phyloP scores from a whole-genome alignment of 768 basidiomycete species.

The Galerina marginata region DNA sequence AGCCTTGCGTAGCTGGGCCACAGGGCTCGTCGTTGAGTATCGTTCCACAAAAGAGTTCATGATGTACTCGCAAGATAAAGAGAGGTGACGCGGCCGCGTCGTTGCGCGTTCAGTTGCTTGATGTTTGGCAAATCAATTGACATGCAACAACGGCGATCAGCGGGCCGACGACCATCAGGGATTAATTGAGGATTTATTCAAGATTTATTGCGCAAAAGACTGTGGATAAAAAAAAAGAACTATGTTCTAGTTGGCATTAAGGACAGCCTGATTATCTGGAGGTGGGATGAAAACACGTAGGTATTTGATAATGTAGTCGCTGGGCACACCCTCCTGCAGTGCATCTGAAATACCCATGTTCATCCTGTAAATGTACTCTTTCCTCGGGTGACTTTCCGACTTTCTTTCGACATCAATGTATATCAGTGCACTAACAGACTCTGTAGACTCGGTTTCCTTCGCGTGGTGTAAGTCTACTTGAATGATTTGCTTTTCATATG shows the following conservation, averaged over 20 bases:
- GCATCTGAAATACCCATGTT: slow-evolving; percentile 51
- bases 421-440: slow-evolving; percentile 36
- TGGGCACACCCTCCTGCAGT: slow-evolving; percentile 41
- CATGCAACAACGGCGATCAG: slow-evolving; percentile 15
- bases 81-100: slow-evolving; percentile 53
- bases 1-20: slow-evolving; percentile 54
- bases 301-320: slow-evolving; percentile 49
- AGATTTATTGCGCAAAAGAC: neutral
- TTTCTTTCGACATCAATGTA: slow-evolving; percentile 46
- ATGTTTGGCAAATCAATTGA: slow-evolving; percentile 35
- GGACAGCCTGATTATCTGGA: slow-evolving; percentile 9
- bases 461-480: slow-evolving; percentile 29
- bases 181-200: slow-evolving; percentile 12
- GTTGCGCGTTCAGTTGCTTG: slow-evolving; percentile 40
- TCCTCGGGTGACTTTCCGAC: slow-evolving; percentile 35
- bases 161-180: slow-evolving; percentile 13
- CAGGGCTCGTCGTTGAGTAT: slow-evolving; percentile 63
- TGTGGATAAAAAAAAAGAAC: neutral
- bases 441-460: neutral
- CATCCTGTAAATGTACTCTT: slow-evolving; percentile 52
- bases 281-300: slow-evolving; percentile 49
- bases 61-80: slow-evolving; percentile 33
- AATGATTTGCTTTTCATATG: slow-evolving; percentile 42
- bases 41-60: slow-evolving; percentile 78
- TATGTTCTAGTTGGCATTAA: slow-evolving; percentile 11